Evolutionary conservation across 1,284 basidiomycete species (phyloP).

Genomic region (Fistulinella cinereoalba): DNA sequence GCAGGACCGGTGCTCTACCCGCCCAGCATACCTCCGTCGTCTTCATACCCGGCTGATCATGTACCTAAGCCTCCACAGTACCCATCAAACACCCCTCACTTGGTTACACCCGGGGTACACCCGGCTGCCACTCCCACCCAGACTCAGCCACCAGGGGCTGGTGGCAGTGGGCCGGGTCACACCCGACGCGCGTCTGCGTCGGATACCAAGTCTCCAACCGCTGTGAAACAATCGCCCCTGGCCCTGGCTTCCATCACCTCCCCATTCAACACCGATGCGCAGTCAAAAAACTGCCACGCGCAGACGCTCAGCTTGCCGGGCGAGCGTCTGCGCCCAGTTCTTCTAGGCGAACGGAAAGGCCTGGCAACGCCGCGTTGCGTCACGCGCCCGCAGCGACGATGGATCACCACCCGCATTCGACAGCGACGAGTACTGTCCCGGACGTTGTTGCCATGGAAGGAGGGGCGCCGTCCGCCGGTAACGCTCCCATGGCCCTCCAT

Average conservation of each 20-base stretch:
- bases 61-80: constrained; percentile 26
- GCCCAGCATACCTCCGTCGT: constrained; percentile 16
- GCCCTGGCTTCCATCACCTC: constrained; percentile 34
- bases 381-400: constrained; percentile 16
- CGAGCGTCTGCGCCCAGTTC: constrained; percentile 48
- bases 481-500: constrained; percentile 28
- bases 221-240: constrained; percentile 33
- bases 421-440: constrained; percentile 17
- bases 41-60: constrained; percentile 29
- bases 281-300: constrained; percentile 54
- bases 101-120: constrained; percentile 21
- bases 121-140: constrained; percentile 17
- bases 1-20: constrained; percentile 29
- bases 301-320: constrained; percentile 50
- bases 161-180: constrained; percentile 22
- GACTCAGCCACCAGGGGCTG: constrained; percentile 3
- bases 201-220: constrained; percentile 28
- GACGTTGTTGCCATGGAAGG: constrained; percentile 33
- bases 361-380: constrained; percentile 29
- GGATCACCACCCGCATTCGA: constrained; percentile 22
- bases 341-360: constrained; percentile 31
- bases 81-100: constrained; percentile 28
- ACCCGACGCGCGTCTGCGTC: constrained; percentile 28
- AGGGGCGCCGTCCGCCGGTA: constrained; percentile 12
- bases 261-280: constrained; percentile 32